Evolutionary conservation across 306 rosid species (phyloP).

Genomic region (Rosa chinensis): DNA sequence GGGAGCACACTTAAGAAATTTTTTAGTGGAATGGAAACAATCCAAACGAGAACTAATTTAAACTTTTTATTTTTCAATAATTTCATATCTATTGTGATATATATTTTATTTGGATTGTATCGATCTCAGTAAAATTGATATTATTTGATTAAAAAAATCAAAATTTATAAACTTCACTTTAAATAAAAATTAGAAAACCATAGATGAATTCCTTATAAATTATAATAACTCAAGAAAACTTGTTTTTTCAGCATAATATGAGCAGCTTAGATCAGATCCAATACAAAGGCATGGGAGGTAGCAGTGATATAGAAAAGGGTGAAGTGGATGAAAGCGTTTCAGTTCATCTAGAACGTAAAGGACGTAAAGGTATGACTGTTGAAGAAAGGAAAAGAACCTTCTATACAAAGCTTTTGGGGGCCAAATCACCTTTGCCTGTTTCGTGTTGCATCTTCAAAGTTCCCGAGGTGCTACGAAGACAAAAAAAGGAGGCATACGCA

Average conservation of each 20-base stretch:
- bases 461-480: not conserved
- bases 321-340: not conserved
- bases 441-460: not conserved
- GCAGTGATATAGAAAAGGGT: not conserved
- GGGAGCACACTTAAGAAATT: too few species aligned
- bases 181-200: too few species aligned
- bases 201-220: too few species aligned
- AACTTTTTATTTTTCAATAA: too few species aligned
- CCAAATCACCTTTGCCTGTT: not conserved
- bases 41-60: too few species aligned
- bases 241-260: not conserved
- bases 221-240: not conserved
- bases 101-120: too few species aligned
- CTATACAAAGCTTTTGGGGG: not conserved
- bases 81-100: too few species aligned
- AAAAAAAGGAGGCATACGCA: not conserved
- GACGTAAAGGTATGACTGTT: not conserved
- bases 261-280: not conserved
- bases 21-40: too few species aligned
- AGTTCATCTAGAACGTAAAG: not conserved
- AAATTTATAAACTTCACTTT: too few species aligned
- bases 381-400: not conserved
- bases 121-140: too few species aligned
- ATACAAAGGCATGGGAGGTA: not conserved
- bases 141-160: too few species aligned